Evolutionary conservation across 805 yeast genomes (phyloP).

Genomic region (Metschnikowia rubicola): DNA sequence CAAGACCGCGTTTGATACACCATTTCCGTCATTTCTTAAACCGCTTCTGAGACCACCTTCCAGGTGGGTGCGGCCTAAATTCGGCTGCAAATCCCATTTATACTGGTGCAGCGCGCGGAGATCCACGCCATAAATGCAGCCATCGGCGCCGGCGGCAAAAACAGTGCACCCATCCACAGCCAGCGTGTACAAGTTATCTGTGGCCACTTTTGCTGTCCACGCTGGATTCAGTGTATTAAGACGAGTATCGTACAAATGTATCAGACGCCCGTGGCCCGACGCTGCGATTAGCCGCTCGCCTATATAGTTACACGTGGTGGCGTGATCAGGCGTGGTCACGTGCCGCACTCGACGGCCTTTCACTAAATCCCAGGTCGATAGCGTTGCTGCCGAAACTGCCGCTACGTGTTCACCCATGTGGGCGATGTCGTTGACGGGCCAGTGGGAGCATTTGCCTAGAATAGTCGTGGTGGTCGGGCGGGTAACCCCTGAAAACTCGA

Average conservation of each 20-base stretch:
- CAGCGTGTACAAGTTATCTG: constrained; percentile 16
- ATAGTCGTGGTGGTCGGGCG: constrained; percentile 3
- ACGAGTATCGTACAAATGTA: constrained; percentile 16
- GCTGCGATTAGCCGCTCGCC: constrained; percentile 13
- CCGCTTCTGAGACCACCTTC: too few species aligned
- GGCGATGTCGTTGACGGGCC: constrained; percentile 13
- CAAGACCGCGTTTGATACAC: constrained; percentile 3
- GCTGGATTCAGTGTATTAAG: constrained; percentile 4
- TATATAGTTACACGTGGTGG: constrained; percentile 10
- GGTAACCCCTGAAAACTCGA: not conserved
- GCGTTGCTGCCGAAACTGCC: constrained; percentile 11
- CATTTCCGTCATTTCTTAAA: not conserved
- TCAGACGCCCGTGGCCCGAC: constrained; percentile 16
- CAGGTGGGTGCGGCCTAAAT: not conserved
- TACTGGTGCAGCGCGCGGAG: constrained; percentile 12
- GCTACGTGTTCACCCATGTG: constrained; percentile 5
- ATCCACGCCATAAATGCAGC: constrained; percentile 14
- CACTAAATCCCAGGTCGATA: constrained; percentile 17
- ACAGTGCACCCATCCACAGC: constrained; percentile 10
- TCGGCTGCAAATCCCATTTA: constrained; percentile 9
- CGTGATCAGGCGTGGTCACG: constrained; percentile 10
- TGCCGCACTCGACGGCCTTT: constrained; percentile 8
- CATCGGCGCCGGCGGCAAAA: constrained; percentile 18
- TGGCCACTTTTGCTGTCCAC: constrained; percentile 10
- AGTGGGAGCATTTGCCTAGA: constrained; percentile 18